Evolutionary conservation across 495 filamentous ascomycete species (phyloP).

Genomic region (Aspergillus bridgeri): DNA sequence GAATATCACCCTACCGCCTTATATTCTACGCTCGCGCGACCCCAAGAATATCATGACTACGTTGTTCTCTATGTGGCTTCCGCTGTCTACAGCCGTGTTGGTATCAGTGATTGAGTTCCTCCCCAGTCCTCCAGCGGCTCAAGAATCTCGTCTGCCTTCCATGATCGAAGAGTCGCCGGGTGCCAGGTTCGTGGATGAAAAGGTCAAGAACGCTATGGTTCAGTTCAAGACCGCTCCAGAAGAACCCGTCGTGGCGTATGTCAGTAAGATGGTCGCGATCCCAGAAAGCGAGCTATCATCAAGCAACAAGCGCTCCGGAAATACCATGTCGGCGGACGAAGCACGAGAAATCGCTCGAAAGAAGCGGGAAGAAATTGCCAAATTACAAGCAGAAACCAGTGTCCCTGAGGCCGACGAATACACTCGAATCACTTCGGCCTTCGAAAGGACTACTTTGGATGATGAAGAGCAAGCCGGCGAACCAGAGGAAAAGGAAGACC

Average conservation of each 20-base stretch:
- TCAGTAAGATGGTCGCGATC: constrained; percentile 97
- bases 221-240: constrained; percentile 65
- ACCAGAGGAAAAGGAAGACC: constrained; percentile 53
- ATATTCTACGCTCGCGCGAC: constrained; percentile 82
- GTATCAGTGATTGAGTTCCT: constrained; percentile 93
- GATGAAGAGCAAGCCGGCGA: constrained; percentile 39
- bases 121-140: constrained; percentile 79
- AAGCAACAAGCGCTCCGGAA: constrained; percentile 61
- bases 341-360: constrained; percentile 82
- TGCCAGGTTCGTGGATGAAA: constrained; percentile 59
- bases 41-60: constrained; percentile 77
- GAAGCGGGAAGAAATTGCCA: constrained; percentile 82
- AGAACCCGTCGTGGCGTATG: constrained; percentile 86
- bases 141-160: constrained; percentile 74
- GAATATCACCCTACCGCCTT: constrained; percentile 74
- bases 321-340: constrained; percentile 76
- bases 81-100: constrained; percentile 85
- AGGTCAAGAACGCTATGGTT: constrained; percentile 73
- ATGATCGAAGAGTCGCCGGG: constrained; percentile 82
- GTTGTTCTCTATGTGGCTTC: constrained; percentile 86
- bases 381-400: constrained; percentile 60
- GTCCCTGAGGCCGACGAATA: constrained; percentile 40
- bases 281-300: constrained; percentile 87
- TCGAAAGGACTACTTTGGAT: constrained; percentile 35
- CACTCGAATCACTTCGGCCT: constrained; percentile 48